phyloP scores from a whole-genome alignment of 371 early-diverging fungal genomes.

The Rhizopus delemar region DNA sequence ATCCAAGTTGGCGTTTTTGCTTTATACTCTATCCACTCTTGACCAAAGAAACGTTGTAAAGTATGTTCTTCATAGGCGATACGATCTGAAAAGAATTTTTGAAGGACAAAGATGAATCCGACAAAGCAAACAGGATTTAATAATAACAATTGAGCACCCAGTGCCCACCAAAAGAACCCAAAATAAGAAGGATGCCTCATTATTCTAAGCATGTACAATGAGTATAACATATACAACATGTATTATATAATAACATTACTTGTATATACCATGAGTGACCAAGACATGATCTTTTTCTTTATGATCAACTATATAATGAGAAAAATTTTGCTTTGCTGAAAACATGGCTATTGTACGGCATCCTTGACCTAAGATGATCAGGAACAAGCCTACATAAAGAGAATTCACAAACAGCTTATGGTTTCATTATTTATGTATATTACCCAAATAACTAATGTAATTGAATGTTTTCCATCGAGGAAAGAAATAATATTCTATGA shows the following conservation, averaged over 20 bases:
- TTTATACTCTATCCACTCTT: constrained; percentile 57
- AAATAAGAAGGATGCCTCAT: constrained; percentile 92
- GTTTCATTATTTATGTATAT: not conserved
- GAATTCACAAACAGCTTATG: not conserved
- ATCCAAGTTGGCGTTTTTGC: constrained; percentile 44
- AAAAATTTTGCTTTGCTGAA: constrained; percentile 79
- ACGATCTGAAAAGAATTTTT: constrained; percentile 72
- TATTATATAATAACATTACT: constrained; percentile 34
- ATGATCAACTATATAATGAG: constrained; percentile 69
- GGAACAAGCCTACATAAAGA: constrained; percentile 49
- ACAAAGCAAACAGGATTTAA: constrained; percentile 74
- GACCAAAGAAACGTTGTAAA: constrained; percentile 77
- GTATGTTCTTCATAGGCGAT: constrained; percentile 76
- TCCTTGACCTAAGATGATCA: constrained; percentile 65
- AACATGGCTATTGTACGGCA: constrained; percentile 79
- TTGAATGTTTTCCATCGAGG: constrained; percentile 61
- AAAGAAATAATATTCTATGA: constrained; percentile 67
- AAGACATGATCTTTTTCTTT: constrained; percentile 71
- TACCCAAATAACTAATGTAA: constrained; percentile 59
- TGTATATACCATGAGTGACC: constrained; percentile 79
- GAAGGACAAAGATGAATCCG: constrained; percentile 63
- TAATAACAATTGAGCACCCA: constrained; percentile 70
- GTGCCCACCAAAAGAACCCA: constrained; percentile 86
- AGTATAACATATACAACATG: not conserved
- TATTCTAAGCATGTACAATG: constrained; percentile 27